Base-by-base conservation (phyloP, 208 protist genomes). In the Leishmania aethiopica region DNA sequence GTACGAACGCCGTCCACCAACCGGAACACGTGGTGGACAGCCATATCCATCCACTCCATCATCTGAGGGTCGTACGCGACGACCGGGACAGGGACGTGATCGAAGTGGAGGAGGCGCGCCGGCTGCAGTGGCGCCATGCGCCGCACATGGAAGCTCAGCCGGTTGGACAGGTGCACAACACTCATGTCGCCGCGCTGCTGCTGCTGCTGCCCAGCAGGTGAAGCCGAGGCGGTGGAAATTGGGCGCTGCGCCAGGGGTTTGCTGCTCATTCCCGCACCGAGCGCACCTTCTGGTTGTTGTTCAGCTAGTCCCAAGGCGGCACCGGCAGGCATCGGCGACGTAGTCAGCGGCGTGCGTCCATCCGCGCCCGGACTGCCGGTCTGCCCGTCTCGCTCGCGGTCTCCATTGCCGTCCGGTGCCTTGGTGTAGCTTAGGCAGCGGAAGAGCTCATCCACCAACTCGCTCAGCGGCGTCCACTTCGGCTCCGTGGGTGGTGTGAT, bases 1-100 rank as follows among this genome's bases (percentile, higher is more conserved):
- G 90, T 97, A 51, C 88, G 91, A 13, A 88, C 75, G 35, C 92
- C 92, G 80, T 97, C 90, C 49, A 96, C 86, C 8, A 89, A 85
- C 25, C 82, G 82, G 66, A 95, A 90, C 8, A 95, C 91, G 55
- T 89, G 81, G 35, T 89, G 84, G 32, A 97, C 85, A 25, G 87
- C 84, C 70, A 97, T 72, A 82, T 97, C 94, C 79, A 91, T 90
- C 83, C 83, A 90, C 64, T 92, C 91, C 59, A 93, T 67, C 79
- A 86, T 86, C 42, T 80, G 72, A 45, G 75, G 75, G 55, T 84
- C 77, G 72, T 88, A 91, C 2, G 83, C 49, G 8, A 79, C 85
- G 79, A 94, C 87, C 10, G 91, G 90, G 42, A 96, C 86, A 22
- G 91, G 91, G 3, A 95, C 84, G 60, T 90, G 84, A 69, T 93